phyloP scores from a whole-genome alignment of 352 stramenopile genomes.

The Globisporangium apiculatum region DNA sequence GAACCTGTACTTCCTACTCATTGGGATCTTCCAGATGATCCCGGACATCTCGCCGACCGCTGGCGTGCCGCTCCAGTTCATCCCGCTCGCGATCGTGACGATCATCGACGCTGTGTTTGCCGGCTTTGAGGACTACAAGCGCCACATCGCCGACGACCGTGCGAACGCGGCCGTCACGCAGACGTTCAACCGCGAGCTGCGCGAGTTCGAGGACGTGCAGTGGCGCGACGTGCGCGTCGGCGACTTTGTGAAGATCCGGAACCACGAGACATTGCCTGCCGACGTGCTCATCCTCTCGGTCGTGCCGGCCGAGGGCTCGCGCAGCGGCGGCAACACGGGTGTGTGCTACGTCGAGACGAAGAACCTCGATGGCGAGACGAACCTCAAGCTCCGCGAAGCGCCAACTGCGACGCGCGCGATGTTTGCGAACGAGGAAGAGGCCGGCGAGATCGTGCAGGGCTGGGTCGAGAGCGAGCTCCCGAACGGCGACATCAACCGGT shows the following conservation, averaged over 20 bases:
- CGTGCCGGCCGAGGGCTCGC: slow-evolving; percentile 48
- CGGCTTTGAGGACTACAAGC: slow-evolving; percentile 80
- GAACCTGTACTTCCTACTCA: slow-evolving; percentile 85
- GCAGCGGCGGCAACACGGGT: slow-evolving; percentile 54
- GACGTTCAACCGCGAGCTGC: slow-evolving; percentile 68
- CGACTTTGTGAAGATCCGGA: slow-evolving; percentile 77
- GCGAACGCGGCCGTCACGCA: slow-evolving; percentile 62
- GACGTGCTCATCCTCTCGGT: slow-evolving; percentile 80
- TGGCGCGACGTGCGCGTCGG: slow-evolving; percentile 80
- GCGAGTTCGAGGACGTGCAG: slow-evolving; percentile 79
- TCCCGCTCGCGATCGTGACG: slow-evolving; percentile 75
- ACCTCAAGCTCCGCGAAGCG: slow-evolving; percentile 79
- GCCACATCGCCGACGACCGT: slow-evolving; percentile 65
- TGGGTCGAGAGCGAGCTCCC: slow-evolving; percentile 77
- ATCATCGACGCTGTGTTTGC: slow-evolving; percentile 82
- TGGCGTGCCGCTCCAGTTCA: slow-evolving; percentile 76
- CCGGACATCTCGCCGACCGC: slow-evolving; percentile 73
- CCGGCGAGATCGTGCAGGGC: slow-evolving; percentile 51
- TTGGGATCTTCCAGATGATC: slow-evolving; percentile 87
- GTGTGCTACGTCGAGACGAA: slow-evolving; percentile 89
- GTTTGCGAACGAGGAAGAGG: slow-evolving; percentile 63
- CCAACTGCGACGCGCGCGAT: slow-evolving; percentile 44
- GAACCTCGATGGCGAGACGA: slow-evolving; percentile 84
- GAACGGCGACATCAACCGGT: slow-evolving; percentile 77
- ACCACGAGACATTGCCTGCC: slow-evolving; percentile 75